Conservation (phyloP, 768 basidiomycete species). For the Pleurotus sapidus region DNA sequence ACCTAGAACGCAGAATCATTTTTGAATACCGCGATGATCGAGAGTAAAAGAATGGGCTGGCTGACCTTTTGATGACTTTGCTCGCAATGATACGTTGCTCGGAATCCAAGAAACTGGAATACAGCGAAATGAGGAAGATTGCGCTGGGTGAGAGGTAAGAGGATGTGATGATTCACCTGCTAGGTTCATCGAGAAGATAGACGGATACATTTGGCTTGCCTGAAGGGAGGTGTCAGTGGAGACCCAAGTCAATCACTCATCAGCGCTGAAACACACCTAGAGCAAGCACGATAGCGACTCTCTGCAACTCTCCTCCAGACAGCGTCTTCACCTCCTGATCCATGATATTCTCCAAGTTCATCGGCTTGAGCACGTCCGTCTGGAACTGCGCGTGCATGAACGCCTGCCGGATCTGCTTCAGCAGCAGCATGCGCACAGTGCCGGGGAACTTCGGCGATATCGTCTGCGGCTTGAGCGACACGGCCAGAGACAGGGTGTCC, state of each 20-base stretch:
- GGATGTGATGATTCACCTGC: conserved; percentile 46
- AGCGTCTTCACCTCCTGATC: conserved; percentile 98
- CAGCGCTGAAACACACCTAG: conserved; percentile 49
- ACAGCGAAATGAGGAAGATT: background rate
- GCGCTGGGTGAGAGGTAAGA: background rate
- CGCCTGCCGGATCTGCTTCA: conserved; percentile 91
- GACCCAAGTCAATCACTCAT: background rate
- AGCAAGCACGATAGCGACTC: conserved; percentile 94
- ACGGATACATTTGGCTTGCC: conserved; percentile 80
- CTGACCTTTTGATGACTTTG: conserved; percentile 94
- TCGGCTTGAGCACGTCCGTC: conserved; percentile 95
- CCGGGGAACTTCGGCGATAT: conserved; percentile 98
- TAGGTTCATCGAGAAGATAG: conserved; percentile 95
- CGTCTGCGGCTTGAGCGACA: conserved; percentile 98
- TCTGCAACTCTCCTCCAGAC: conserved; percentile 97
- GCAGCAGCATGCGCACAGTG: conserved; percentile 89
- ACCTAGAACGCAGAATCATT: conserved; percentile 36
- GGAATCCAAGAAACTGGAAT: conserved; percentile 87
- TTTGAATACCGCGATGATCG: no score
- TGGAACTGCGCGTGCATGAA: conserved; percentile 99
- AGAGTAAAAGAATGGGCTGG: background rate
- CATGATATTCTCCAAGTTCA: conserved; percentile 91
- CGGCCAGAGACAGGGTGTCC: conserved; percentile 75
- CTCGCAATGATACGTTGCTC: conserved; percentile 99
- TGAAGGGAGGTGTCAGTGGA: conserved; percentile 19